Base-by-base conservation (phyloP, 108 stramenopile species). In the Conticribra weissflogii region DNA sequence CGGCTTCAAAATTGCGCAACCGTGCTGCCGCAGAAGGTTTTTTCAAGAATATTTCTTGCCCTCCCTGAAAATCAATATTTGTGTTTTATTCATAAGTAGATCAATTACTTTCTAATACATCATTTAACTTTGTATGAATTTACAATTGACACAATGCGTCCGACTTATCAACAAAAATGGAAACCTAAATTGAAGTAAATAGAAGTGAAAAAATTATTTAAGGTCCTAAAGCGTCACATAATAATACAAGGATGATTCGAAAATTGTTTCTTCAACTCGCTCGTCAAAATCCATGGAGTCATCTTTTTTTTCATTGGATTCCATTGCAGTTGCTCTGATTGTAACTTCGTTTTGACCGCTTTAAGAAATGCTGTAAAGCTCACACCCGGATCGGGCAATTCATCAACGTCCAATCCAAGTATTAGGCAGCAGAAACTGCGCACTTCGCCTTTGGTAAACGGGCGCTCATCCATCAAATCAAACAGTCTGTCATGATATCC, bases 381-480 rank as follows among this genome's bases (percentile, higher is more conserved):
- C 9, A 59, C 28, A 29, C 66, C 59, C 21, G 81, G 74, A 58
- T 87, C 81, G 21, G 83, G 78, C 19, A 82, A 44, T 3, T 71
- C 69, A 57, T 75, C 62, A 17, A 82, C 75, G 7, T 66, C 77
- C 23, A 74, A 55, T 3, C 94, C 94, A 81, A 96, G 89, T n/a
- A 94, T 41, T 8, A 91, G 32, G 2, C 59, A 70, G 30, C 85
- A 83, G 54, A 88, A 90, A 32, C 83, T 73, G 30, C 85, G 68
- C 3, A 88, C 53, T 69, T 94, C 93, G 41, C 68, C 71, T 32
- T 54, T 66, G n/a, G 80, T 84, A 46, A 94, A 63, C 2, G 77
- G 69, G 17, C 88, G 57, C 54, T 96, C 91, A 60, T 94, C 92
- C 36, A 94, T 66, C 51, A 91, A 48, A 46, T 88, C 90, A 59